phyloP scores from a whole-genome alignment of 2,329 filamentous ascomycete species.

The Microthyrium microscopicum region DNA sequence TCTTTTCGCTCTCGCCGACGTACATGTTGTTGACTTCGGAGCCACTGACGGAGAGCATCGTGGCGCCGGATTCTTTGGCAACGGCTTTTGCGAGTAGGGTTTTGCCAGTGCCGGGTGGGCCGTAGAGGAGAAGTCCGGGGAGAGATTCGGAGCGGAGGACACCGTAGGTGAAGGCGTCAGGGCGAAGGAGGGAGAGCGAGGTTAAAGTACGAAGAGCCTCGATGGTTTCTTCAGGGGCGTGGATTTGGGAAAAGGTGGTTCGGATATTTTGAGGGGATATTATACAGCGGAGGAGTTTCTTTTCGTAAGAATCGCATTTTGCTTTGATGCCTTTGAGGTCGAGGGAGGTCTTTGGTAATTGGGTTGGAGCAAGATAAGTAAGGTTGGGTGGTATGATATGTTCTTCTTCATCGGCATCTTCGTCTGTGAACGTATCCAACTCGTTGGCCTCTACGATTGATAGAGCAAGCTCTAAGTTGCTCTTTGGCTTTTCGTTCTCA shows the following conservation, averaged over 20 bases:
- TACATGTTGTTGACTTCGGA: conserved; percentile 93
- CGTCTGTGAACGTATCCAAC: no score
- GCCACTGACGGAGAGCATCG: conserved; percentile 68
- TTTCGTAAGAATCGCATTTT: conserved; percentile 61
- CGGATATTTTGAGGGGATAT: conserved; percentile 67
- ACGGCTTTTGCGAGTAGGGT: conserved; percentile 47
- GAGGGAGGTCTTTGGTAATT: no score
- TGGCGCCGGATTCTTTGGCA: conserved; percentile 48
- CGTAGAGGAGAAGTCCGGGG: conserved; percentile 74
- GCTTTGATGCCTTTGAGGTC: conserved; percentile 35
- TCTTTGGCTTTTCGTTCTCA: no score
- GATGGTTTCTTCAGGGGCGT: conserved; percentile 65
- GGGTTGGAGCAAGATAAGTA: no score
- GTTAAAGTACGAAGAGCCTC: conserved; percentile 81
- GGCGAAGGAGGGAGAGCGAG: conserved; percentile 67
- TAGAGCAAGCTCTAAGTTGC: no score
- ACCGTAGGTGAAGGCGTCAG: conserved; percentile 92
- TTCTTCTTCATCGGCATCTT: no score
- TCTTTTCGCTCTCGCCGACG: conserved; percentile 92
- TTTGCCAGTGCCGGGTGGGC: conserved; percentile 60
- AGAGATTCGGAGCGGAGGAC: conserved; percentile 84
- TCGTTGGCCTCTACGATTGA: no score
- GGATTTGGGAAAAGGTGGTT: conserved; percentile 76
- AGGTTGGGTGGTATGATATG: no score
- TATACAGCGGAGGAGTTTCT: conserved; percentile 64